Evolutionary conservation across 2,329 filamentous ascomycete species (phyloP), one percentile per base, ranked within the genome.

Genomic region (Penicillium brasilianum): DNA sequence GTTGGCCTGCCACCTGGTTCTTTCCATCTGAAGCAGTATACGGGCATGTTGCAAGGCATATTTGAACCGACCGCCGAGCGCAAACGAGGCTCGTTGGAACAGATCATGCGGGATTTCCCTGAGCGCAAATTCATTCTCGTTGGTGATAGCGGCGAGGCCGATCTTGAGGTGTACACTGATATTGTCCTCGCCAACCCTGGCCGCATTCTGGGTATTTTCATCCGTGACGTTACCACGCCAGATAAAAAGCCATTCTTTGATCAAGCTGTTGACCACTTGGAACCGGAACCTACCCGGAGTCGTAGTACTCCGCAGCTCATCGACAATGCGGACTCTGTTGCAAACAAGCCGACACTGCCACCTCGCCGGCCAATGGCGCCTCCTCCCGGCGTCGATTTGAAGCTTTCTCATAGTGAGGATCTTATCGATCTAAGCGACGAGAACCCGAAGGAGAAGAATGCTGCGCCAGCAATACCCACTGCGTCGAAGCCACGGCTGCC

Each of bases 41-140:
- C 88, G 62, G 95, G 96, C 51, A 97, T 98, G 92, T 83, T 99
- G 14, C 94, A 98, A 77, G 95, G 96, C 0, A 97, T 99, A 43
- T 98, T 99, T 69, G 95, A 99, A 76, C 95, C 95, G 10, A 95
- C 97, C 0, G 93, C 94, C 0, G 96, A 99, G 77, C 84, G 94
- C 60, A 99, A 99, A 80, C 94, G 93, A 76, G 88, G 90, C 0
- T 93, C 92, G 0, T 81, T 99, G 1, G 92, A 96, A 65, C 89
- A 88, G 69, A 90, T 99, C 28, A 83, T 98, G 71, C 83, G 85
- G 57, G 96, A 99, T 74, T 99, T 99, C 68, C 95, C 95, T 0
- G 85, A 93, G 53, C 84, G 95, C 48, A 92, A 87, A 69, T 99
- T 99, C 71, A 86, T 99, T 2, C 84, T 99, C 2, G 90, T 98